Conservation (phyloP, 306 rosid genomes). For the Dryas alaskensis region DNA sequence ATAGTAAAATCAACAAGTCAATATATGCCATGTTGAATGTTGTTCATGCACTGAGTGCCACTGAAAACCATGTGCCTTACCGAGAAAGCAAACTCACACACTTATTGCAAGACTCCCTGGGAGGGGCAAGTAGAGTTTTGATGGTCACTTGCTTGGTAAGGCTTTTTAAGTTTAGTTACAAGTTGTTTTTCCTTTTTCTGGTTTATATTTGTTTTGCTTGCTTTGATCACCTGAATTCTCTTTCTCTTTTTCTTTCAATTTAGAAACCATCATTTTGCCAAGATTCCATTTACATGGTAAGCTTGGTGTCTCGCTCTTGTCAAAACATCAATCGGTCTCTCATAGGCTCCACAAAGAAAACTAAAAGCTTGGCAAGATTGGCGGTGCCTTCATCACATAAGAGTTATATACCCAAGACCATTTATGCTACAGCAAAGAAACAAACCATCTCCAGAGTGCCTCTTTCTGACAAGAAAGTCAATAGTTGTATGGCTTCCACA, state of each 20-base stretch:
- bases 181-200: neutral
- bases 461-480: conserved; percentile 47
- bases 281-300: conserved; percentile 72
- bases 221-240: conserved; percentile 4
- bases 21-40: conserved; percentile 70
- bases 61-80: conserved; percentile 63
- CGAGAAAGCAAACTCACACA: conserved; percentile 93
- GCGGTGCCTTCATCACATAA: conserved; percentile 35
- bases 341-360: conserved; percentile 39
- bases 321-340: conserved; percentile 30
- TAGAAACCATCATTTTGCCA: conserved; percentile 77
- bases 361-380: conserved; percentile 32
- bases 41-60: conserved; percentile 54
- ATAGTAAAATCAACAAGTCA: conserved; percentile 61
- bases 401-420: conserved; percentile 40
- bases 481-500: conserved; percentile 22
- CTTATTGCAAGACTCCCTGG: conserved; percentile 75
- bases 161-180: conserved; percentile 1
- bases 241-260: neutral
- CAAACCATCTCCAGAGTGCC: conserved; percentile 32
- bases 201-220: conserved; percentile 3
- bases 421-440: conserved; percentile 42
- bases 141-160: conserved; percentile 78
- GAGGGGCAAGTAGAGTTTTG: conserved; percentile 57
- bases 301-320: conserved; percentile 69